Percentiles rank a stretch among this genome's conserved stretches.
Conservation (phyloP, 1,139 yeast species). For the Petasospora fabianii region DNA sequence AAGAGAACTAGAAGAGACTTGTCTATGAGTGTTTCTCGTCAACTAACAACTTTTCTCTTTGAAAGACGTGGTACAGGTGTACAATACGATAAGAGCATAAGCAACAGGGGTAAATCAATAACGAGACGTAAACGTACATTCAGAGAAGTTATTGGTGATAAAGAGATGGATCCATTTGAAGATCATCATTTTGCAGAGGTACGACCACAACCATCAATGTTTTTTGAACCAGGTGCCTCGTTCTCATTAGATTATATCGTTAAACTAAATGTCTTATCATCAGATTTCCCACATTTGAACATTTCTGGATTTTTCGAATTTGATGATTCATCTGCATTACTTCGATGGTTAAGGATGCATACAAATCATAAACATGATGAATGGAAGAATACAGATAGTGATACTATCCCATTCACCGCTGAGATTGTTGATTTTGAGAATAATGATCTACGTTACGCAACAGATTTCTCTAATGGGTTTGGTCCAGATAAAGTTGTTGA, state of each 20-base stretch:
- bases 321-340: constrained; percentile 2
- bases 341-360: constrained; percentile 9
- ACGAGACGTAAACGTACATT: constrained; percentile 13
- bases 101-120: neutral
- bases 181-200: constrained; percentile 6
- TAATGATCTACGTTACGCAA: constrained; percentile 18
- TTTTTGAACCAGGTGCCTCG: constrained; percentile 15
- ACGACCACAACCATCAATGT: constrained; percentile 13
- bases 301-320: constrained; percentile 11
- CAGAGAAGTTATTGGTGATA: constrained; percentile 13
- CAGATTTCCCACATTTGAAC: neutral
- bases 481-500: neutral
- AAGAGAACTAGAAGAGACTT: neutral
- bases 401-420: constrained; percentile 8
- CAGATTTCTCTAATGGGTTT: neutral
- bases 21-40: neutral
- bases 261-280: constrained; percentile 6
- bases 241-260: constrained; percentile 6
- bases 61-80: constrained; percentile 12
- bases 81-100: constrained; percentile 3
- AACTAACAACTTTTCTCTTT: constrained; percentile 3
- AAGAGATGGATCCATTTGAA: constrained; percentile 7
- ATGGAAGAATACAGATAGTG: no score
- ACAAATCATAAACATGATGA: no score
- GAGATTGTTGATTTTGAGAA: constrained; percentile 20